These are phyloP conservation scores for Dunaliella primolecta DNA, from an alignment of 139 green algal species.

Conservation along the genomic window DNA sequence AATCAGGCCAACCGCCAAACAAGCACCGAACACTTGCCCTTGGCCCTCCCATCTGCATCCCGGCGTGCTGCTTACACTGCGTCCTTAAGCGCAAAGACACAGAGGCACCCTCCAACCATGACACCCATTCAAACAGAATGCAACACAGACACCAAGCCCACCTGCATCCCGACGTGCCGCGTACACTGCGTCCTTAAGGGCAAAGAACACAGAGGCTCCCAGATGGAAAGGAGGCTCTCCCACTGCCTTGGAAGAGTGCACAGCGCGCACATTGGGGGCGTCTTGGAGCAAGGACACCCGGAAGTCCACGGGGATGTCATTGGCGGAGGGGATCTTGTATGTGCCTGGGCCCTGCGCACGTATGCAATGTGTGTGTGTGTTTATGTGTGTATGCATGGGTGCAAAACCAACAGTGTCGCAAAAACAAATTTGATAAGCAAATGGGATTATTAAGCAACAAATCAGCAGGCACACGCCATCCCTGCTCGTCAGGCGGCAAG, in stretches of 20 bases:
- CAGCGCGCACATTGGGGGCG: slow-evolving; percentile 72
- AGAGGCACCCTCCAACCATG: too few relatives aligned
- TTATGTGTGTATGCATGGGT: background rate
- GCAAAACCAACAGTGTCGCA: too few relatives aligned
- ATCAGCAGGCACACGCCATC: too few relatives aligned
- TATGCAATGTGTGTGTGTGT: background rate
- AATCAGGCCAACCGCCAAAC: too few relatives aligned
- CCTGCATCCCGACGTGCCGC: slow-evolving; percentile 44
- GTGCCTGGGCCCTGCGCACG: slow-evolving; percentile 25
- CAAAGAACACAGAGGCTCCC: slow-evolving; percentile 82
- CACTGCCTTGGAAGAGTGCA: slow-evolving; percentile 92
- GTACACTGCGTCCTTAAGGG: slow-evolving; percentile 86
- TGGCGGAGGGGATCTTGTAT: slow-evolving; percentile 95
- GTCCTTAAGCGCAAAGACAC: too few relatives aligned
- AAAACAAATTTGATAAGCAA: too few relatives aligned
- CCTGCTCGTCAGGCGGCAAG: too few relatives aligned
- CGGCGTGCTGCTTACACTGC: too few relatives aligned
- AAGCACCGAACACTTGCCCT: too few relatives aligned
- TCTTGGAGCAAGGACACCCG: slow-evolving; percentile 80
- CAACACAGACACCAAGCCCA: background rate
- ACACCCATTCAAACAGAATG: too few relatives aligned
- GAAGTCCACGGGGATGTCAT: slow-evolving; percentile 95
- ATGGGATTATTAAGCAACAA: too few relatives aligned
- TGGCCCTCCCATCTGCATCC: too few relatives aligned
- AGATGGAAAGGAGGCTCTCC: slow-evolving; percentile 95